Evolutionary conservation across 306 rosid genomes (phyloP), one percentile per base, ranked within the genome.

Genomic region (Malus asiatica): DNA sequence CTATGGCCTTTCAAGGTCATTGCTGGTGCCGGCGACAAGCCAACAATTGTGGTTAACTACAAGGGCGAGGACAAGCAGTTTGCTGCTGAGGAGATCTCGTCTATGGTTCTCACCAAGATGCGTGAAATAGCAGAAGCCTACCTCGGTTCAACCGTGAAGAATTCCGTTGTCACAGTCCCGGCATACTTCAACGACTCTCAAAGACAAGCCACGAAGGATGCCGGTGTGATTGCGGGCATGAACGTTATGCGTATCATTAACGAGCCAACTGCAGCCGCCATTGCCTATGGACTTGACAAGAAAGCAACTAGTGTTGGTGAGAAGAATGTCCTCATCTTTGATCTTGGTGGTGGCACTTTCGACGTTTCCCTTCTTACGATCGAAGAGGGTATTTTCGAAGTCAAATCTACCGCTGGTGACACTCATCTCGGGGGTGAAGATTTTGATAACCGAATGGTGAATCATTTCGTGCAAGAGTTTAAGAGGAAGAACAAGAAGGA

Each of bases 251-350:
- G 83, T 11, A 81, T 84, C 66, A 81, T 84, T 48, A 84, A 84
- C 20, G 83, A 84, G 61, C 85, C 88, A 23, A 81, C 79, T 4
- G 80, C 83, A 6, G 88, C 81, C 8, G 85, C 83, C 27, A 81
- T 81, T 71, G 84, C 87, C 16, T 86, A 83, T 27, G 85, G 89
- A 8, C 87, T 86, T 18, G 89, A 83, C 77, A 77, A 71, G 68
- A 76, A 79, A 35, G 83, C 72, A 4, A 23, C 66, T 19, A 73
- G 78, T 62, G 11, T 65, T 7, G 78, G 81, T 10, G 81, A 76
- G 40, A 72, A 75, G 64, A 84, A 80, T 60, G 87, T 84, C 38
- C 83, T 84, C 6, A 71, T 84, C 59, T 84, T 81, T 55, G 79
- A 83, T 53, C 86, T 83, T 32, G 81, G 86, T 22, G 83, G 86